Evolutionary conservation across 192 early-diverging fungal species (phyloP).

Genomic region (Backusella westeae): DNA sequence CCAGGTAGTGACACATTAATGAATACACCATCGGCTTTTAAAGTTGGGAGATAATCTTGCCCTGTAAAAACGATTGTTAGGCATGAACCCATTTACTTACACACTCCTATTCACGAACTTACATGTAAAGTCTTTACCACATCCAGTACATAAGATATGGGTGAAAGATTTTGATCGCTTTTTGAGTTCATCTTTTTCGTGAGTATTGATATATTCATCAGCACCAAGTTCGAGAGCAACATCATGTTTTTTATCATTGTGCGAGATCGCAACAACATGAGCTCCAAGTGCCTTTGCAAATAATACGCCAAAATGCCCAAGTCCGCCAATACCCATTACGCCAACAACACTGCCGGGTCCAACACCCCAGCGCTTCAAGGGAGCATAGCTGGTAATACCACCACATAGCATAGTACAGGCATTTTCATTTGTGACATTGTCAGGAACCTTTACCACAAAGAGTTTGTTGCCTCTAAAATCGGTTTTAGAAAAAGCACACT

Average conservation of each 20-base stretch:
- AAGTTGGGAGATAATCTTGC: background rate
- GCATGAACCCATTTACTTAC: too few relatives aligned
- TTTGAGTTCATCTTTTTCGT: conserved; percentile 11
- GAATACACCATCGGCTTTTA: background rate
- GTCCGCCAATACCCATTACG: conserved; percentile 39
- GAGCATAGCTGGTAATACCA: conserved; percentile 58
- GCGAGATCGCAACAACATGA: conserved; percentile 55
- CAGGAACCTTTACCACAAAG: conserved; percentile 62
- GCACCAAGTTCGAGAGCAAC: conserved; percentile 60
- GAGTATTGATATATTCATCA: conserved; percentile 18
- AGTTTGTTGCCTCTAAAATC: conserved; percentile 35
- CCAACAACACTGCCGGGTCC: conserved; percentile 26
- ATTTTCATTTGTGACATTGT: conserved; percentile 41
- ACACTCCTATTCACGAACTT: background rate
- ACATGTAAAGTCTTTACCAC: background rate
- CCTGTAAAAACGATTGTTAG: background rate
- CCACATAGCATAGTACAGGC: conserved; percentile 80
- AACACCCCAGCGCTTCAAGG: conserved; percentile 41
- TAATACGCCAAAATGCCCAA: conserved; percentile 61
- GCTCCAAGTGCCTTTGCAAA: conserved; percentile 44
- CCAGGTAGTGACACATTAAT: background rate
- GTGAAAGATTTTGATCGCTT: conserved; percentile 7
- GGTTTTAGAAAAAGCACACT: too few relatives aligned
- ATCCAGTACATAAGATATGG: conserved; percentile 23
- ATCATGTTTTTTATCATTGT: conserved; percentile 53